Conservation (phyloP, 768 basidiomycete genomes). For the Podaxis mareebaensis region DNA sequence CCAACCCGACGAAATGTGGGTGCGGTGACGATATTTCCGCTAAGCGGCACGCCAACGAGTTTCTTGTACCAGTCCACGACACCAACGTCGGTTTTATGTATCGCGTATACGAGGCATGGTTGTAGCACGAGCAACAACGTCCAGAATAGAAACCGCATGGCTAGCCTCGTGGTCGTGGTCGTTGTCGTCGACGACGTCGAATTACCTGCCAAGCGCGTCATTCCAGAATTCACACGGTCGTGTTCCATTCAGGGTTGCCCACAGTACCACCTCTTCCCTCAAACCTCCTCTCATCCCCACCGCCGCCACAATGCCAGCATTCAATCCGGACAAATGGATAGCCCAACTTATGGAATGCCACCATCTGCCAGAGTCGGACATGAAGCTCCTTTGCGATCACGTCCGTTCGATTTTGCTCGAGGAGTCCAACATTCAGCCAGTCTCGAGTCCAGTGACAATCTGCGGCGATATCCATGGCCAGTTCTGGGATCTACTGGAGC, state of each 20-base stretch:
- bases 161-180: neutral
- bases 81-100: slow-evolving; percentile 77
- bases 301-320: slow-evolving; percentile 21
- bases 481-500: slow-evolving; percentile 94
- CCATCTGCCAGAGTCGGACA: slow-evolving; percentile 87
- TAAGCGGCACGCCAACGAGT: slow-evolving; percentile 71
- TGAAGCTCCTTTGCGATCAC: slow-evolving; percentile 90
- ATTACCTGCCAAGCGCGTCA: neutral
- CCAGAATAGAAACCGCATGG: slow-evolving; percentile 31
- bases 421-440: slow-evolving; percentile 97
- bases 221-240: slow-evolving; percentile 7
- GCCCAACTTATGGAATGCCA: slow-evolving; percentile 83
- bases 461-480: slow-evolving; percentile 98
- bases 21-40: slow-evolving; percentile 46
- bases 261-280: neutral
- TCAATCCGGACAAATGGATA: slow-evolving; percentile 78
- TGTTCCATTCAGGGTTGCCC: neutral
- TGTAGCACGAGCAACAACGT: slow-evolving; percentile 23
- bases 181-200: neutral
- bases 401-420: slow-evolving; percentile 90
- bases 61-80: slow-evolving; percentile 87
- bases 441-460: slow-evolving; percentile 90
- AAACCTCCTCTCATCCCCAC: slow-evolving; percentile 6
- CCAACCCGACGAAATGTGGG: slow-evolving; percentile 57
- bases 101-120: slow-evolving; percentile 36